Evolutionary conservation across 352 stramenopile genomes (phyloP).

Genomic region (Hyaloperonospora arabidopsidis): DNA sequence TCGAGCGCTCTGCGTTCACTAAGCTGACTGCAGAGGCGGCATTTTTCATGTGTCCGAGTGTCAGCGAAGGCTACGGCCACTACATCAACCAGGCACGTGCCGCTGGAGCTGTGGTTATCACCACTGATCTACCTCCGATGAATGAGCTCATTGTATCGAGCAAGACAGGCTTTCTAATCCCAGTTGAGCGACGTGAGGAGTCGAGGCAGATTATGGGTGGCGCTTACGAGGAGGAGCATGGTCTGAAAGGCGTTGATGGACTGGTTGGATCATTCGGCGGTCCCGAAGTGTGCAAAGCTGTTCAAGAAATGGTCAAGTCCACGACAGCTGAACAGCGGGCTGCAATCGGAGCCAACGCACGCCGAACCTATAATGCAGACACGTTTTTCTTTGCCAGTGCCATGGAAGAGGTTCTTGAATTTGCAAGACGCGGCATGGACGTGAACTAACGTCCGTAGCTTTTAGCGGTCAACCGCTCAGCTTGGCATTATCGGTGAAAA

Average conservation of each 20-base stretch:
- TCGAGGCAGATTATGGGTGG: slow-evolving; percentile 17
- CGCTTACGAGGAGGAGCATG: slow-evolving; percentile 17
- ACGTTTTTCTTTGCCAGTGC: slow-evolving; percentile 35
- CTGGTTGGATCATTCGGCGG: slow-evolving; percentile 19
- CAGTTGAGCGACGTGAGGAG: slow-evolving; percentile 8
- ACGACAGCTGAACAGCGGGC: slow-evolving; percentile 30
- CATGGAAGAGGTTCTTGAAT: slow-evolving; percentile 34
- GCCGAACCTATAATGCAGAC: slow-evolving; percentile 38
- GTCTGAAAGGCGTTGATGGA: slow-evolving; percentile 19
- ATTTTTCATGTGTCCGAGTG: slow-evolving; percentile 53
- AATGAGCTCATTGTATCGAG: slow-evolving; percentile 40
- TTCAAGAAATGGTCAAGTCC: slow-evolving; percentile 15
- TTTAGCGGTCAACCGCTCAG: too few species aligned
- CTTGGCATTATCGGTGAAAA: too few species aligned
- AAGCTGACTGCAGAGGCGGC: slow-evolving; percentile 36
- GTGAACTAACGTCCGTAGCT: too few species aligned
- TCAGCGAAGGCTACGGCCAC: slow-evolving; percentile 54
- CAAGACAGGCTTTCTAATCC: slow-evolving; percentile 14
- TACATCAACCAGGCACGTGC: slow-evolving; percentile 63
- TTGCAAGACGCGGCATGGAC: slow-evolving; percentile 9
- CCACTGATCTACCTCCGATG: slow-evolving; percentile 49
- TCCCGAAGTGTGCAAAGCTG: slow-evolving; percentile 14
- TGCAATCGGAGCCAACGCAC: slow-evolving; percentile 19
- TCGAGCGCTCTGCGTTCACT: slow-evolving; percentile 29
- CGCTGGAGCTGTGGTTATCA: slow-evolving; percentile 37